Evolutionary conservation across 2,329 filamentous ascomycete species (phyloP), one percentile per base, ranked within the genome.

Genomic region (Chrysosporium keratinophilum): DNA sequence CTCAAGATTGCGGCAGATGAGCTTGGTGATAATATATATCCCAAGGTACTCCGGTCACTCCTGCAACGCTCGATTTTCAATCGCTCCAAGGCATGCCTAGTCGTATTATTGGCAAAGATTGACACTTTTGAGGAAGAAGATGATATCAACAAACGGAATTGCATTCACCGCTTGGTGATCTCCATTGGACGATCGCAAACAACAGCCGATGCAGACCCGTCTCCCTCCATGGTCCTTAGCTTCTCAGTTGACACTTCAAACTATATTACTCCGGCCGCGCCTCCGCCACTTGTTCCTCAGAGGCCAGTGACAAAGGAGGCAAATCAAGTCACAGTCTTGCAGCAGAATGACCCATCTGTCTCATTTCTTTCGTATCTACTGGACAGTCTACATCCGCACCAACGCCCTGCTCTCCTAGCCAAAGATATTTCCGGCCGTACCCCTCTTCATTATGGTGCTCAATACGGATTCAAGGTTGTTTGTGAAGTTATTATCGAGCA

Each of bases 141-240:
- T 61, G 93, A 97, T 64, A 88, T 98, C 65, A 95, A 97, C 70
- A 84, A 85, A 62, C 84, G 93, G 11, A 98, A 96, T 66, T 93
- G 88, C 66, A 81, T 98, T 47, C 93, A 98, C 67, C 84, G 93
- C 7, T 76, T 97, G 1, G 85, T 98, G 41, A 94, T 97, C 56
- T 84, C 90, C 17, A 94, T 96, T 61, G 90, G 91, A 15, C 83
- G 91, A 47, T 82, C 84, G 11, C 79, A 82, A 61, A 76, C 78
- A 12, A 76, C 77, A 7, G 75, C 76, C 35, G 71, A 73, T 46
- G 70, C 71, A 2, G 79, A 82, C 49, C 67, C 77, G 17, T 74
- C 78, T 19, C 72, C 73, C 0, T 76, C 78, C 17, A 71, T 79
- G 37, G 77, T 69, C 71, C 64, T 73, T 3, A 70, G 74, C 53